phyloP scores from a whole-genome alignment of 495 filamentous ascomycete genomes.

The Hapsidospora chrysogenum region DNA sequence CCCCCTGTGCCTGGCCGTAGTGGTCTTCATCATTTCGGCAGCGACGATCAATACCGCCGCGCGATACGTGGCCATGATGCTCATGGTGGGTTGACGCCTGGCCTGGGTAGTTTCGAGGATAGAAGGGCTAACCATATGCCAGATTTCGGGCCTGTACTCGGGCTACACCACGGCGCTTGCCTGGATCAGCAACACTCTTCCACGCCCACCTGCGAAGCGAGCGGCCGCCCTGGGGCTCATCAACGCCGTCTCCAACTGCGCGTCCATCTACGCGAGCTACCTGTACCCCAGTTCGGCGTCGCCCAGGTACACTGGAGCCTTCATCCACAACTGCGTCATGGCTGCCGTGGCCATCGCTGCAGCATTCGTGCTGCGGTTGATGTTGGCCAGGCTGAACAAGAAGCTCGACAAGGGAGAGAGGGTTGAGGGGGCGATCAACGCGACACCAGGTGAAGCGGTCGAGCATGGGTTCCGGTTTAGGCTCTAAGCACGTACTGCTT shows the following conservation, averaged over 20 bases:
- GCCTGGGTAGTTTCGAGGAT: too few species aligned
- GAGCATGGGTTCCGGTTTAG: constrained; percentile 49
- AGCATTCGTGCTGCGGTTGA: constrained; percentile 45
- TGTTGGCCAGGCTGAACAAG: constrained; percentile 53
- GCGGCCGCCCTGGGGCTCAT: too few species aligned
- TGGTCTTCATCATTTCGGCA: constrained; percentile 62
- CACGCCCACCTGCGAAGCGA: too few species aligned
- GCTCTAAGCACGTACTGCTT: constrained; percentile 20
- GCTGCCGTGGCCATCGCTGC: constrained; percentile 47
- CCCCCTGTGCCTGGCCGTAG: constrained; percentile 51
- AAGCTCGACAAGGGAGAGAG: constrained; percentile 43
- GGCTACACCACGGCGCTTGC: constrained; percentile 59
- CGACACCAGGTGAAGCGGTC: constrained; percentile 34
- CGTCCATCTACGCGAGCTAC: constrained; percentile 61
- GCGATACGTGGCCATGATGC: constrained; percentile 68
- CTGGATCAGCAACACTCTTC: too few species aligned
- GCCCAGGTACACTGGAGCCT: constrained; percentile 44
- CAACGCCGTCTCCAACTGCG: too few species aligned
- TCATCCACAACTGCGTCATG: constrained; percentile 57
- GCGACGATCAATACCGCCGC: constrained; percentile 45
- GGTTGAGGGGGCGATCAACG: constrained; percentile 31
- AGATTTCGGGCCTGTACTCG: constrained; percentile 41
- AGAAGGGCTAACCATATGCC: too few species aligned
- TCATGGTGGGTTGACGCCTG: too few species aligned
- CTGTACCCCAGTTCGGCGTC: constrained; percentile 32